phyloP scores from a whole-genome alignment of 2,329 filamentous ascomycete species.

The Calonectria montana region DNA sequence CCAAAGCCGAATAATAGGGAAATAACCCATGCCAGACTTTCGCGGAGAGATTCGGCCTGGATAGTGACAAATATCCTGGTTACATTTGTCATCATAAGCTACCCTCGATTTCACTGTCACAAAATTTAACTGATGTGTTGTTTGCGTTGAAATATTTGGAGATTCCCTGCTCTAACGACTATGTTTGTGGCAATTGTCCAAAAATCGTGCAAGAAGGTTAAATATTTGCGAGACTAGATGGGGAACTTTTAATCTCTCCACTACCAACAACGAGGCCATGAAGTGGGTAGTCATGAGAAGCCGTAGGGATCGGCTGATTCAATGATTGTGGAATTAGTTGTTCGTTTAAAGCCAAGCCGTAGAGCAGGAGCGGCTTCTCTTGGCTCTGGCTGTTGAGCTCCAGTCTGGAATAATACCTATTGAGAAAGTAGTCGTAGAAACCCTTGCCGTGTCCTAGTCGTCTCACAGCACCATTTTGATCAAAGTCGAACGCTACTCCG shows the following conservation, averaged over 20 bases:
- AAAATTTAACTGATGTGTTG: neutral
- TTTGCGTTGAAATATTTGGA: neutral
- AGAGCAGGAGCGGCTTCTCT: slow-evolving; percentile 61
- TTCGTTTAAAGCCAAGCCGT: slow-evolving; percentile 87
- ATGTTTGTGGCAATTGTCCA: neutral
- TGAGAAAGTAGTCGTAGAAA: slow-evolving; percentile 95
- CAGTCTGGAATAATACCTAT: slow-evolving; percentile 70
- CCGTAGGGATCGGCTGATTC: slow-evolving; percentile 77
- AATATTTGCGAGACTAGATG: slow-evolving; percentile 36
- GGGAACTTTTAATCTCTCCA: slow-evolving; percentile 64
- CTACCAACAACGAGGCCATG: slow-evolving; percentile 81
- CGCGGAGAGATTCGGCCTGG: neutral
- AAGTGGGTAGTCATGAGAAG: slow-evolving; percentile 80
- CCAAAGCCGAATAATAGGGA: too few relatives aligned
- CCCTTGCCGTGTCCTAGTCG: slow-evolving; percentile 94
- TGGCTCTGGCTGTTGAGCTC: slow-evolving; percentile 48
- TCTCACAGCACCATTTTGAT: slow-evolving; percentile 67
- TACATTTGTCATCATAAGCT: neutral
- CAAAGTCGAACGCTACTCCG: slow-evolving; percentile 88
- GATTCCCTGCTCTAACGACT: neutral
- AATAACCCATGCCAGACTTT: too few relatives aligned
- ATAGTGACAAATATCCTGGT: too few relatives aligned
- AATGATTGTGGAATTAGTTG: slow-evolving; percentile 75
- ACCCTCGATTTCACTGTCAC: neutral
- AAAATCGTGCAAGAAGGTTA: neutral